Evolutionary conservation across 768 basidiomycete genomes (phyloP), one percentile per base, ranked within the genome.

Genomic region (Pulveroboletus sp.): DNA sequence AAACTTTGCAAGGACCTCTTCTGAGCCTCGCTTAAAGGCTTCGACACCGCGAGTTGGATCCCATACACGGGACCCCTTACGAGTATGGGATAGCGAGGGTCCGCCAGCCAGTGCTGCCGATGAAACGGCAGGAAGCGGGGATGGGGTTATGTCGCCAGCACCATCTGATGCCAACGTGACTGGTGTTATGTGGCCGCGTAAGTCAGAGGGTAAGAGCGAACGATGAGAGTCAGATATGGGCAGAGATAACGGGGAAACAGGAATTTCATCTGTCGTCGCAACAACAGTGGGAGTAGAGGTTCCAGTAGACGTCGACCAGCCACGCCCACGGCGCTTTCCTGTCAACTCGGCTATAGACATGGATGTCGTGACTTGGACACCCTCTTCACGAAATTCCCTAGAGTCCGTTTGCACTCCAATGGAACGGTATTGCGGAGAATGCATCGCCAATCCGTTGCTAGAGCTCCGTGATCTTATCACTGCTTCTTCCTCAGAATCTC

Each of bases 1-100:
- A 68, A 94, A 93, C 40, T 87, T 75, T 10, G 87, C 81, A 24
- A 94, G 74, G 21, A 93, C 90, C 58, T 94, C 87, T 65, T 94
- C 91, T 2, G 90, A 92, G 13, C 86, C 86, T 43, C 80, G 81
- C 66, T 92, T 94, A 70, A 94, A 92, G 34, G 87, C 59, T 50
- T 94, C 92, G 3, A 94, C 83, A 37, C 85, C 86, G 19, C 91
- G 82, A 10, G 84, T 82, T 16, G 92, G 92, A 63, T 94, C 91
- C 83, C 87, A 95, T 5, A 87, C 84, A 19, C 90, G 78, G 3
- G 76, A 78, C 19, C 76, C 74, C 57, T 77, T 80, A 33, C 65
- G 68, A 17, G 25, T 41, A 71, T 67, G 32, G 66, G 53, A 58
- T 9, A 58, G 52, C 25, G 67, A 50, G 20, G 67, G 65, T 8